A percentile compares a stretch with the other conserved stretches of the same genome.
Conservation (phyloP, 345 rosid genomes). For the Linum tenue region DNA sequence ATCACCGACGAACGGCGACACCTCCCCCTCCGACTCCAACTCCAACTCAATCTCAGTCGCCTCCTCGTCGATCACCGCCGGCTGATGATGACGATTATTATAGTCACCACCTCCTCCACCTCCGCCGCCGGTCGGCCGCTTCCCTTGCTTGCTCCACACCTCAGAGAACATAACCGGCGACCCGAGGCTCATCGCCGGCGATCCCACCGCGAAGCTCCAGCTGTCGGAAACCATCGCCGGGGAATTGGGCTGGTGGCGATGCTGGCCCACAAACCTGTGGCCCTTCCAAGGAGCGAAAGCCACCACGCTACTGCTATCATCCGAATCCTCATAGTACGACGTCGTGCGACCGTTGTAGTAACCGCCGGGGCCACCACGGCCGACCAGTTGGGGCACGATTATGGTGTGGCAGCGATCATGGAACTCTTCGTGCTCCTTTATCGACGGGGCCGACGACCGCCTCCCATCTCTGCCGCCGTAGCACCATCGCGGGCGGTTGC, state of each 20-base stretch:
- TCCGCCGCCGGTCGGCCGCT: neutral
- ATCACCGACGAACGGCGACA: neutral
- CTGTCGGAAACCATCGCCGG: neutral
- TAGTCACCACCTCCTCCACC: neutral
- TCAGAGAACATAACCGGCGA: neutral
- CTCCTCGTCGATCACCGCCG: neutral
- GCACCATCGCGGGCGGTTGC: neutral
- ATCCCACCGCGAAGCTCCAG: neutral
- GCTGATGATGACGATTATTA: neutral
- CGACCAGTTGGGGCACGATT: neutral
- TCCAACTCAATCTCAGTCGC: neutral
- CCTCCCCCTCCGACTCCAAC: neutral
- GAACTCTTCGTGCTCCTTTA: neutral
- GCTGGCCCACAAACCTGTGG: neutral
- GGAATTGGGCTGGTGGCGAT: neutral
- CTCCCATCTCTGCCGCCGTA: neutral
- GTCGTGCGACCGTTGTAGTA: neutral
- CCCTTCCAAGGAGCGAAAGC: neutral
- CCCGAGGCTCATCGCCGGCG: neutral
- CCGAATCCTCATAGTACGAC: neutral
- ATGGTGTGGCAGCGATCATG: neutral
- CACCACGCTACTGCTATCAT: neutral
- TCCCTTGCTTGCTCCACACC: neutral
- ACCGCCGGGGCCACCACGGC: neutral
- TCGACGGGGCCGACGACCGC: neutral